A percentile compares a stretch with the other conserved stretches of the same genome.
phyloP scores from a whole-genome alignment of 208 protist species.

The Acanthamoeba sp. region DNA sequence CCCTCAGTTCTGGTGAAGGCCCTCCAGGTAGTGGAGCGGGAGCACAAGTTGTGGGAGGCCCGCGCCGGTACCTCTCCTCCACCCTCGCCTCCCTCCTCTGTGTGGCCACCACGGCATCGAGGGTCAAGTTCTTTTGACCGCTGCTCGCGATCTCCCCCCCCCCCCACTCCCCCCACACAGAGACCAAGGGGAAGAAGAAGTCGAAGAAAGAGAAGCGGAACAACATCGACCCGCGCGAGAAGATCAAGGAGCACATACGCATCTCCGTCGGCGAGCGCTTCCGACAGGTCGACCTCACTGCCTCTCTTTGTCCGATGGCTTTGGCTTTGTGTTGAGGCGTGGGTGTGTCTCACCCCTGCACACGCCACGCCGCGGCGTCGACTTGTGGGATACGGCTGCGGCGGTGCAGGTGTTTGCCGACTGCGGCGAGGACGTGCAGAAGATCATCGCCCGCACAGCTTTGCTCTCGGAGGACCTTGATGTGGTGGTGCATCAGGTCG shows the following conservation, averaged over 20 bases:
- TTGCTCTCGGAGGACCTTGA: background rate
- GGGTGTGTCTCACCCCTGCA: no score
- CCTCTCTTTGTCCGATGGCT: background rate
- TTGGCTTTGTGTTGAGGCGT: no score
- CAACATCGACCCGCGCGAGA: constrained; percentile 12
- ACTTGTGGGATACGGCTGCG: no score
- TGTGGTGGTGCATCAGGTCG: constrained; percentile 35
- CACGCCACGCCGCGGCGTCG: no score
- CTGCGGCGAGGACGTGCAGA: constrained; percentile 38
- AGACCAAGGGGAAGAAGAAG: background rate
- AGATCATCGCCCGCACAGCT: background rate
- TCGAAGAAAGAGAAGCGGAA: constrained; percentile 31
- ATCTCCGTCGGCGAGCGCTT: constrained; percentile 1
- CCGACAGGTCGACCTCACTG: background rate
- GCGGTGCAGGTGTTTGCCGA: constrained; percentile 57
- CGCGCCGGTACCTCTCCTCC: background rate
- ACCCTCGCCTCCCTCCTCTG: no score
- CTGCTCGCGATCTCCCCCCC: no score
- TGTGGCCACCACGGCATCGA: no score
- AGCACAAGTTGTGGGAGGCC: constrained; percentile 35
- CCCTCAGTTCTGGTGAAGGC: constrained; percentile 20
- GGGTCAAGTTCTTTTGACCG: no score
- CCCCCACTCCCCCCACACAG: background rate
- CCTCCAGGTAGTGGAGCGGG: constrained; percentile 18
- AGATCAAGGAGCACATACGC: constrained; percentile 28